Conservation (phyloP, 2,329 filamentous ascomycete genomes). For the Alternaria postmessia region DNA sequence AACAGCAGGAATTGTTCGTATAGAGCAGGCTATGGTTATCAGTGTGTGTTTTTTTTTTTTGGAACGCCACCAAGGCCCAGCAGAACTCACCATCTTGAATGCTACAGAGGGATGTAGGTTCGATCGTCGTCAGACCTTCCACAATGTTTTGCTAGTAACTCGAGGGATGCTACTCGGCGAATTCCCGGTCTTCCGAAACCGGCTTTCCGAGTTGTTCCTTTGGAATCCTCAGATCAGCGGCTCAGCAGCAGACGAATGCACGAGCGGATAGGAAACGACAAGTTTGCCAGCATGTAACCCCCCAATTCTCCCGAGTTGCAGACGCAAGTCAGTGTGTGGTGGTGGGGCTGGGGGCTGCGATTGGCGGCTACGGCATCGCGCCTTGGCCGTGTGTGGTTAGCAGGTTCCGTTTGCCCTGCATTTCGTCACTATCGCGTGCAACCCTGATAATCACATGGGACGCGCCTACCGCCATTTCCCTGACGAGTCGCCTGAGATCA, state of each 20-base stretch:
- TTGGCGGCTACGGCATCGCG: conserved; percentile 6
- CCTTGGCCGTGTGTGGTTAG: conserved; percentile 5
- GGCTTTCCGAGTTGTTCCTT: background rate
- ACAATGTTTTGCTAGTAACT: background rate
- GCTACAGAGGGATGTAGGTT: conserved; percentile 1
- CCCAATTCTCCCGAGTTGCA: conserved; percentile 6
- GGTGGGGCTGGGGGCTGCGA: conserved; percentile 4
- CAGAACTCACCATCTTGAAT: conserved; percentile 20
- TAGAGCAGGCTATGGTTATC: conserved; percentile 32
- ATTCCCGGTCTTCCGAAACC: conserved; percentile 1
- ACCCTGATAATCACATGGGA: conserved; percentile 16
- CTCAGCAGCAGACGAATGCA: background rate
- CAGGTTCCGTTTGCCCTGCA: conserved; percentile 10
- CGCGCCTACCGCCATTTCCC: conserved; percentile 17
- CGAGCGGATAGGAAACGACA: conserved; percentile 3
- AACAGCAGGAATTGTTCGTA: conserved; percentile 72
- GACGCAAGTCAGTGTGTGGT: conserved; percentile 8
- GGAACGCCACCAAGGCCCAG: background rate
- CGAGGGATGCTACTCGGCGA: conserved; percentile 6
- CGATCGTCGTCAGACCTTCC: background rate
- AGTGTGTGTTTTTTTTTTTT: background rate
- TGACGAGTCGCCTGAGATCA: background rate
- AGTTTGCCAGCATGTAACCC: background rate
- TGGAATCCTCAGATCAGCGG: conserved; percentile 1
- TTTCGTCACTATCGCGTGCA: conserved; percentile 12